These are phyloP conservation scores for Incumbomyces lentus DNA, from an alignment of 2,329 filamentous ascomycete species.

Conservation along the genomic window DNA sequence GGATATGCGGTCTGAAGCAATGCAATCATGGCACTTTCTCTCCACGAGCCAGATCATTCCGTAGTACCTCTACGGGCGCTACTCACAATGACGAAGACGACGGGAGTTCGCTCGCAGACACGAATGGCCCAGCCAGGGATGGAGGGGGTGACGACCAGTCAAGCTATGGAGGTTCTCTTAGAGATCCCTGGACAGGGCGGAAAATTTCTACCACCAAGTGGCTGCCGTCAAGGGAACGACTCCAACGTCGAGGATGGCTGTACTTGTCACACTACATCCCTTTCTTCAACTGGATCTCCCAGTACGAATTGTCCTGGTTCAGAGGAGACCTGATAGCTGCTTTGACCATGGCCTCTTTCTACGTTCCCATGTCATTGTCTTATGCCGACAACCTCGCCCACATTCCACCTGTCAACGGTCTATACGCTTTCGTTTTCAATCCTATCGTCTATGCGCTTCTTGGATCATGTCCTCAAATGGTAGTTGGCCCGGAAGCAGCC, in stretches of 20 bases:
- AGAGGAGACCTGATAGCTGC: constrained; percentile 80
- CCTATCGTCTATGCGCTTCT: constrained; percentile 84
- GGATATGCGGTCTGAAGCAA: constrained; percentile 30
- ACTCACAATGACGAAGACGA: constrained; percentile 17
- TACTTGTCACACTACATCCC: constrained; percentile 92
- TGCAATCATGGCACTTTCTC: constrained; percentile 72
- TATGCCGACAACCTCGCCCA: constrained; percentile 87
- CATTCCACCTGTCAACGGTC: constrained; percentile 81
- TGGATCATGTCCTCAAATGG: constrained; percentile 84
- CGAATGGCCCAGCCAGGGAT: constrained; percentile 14
- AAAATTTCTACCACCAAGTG: constrained; percentile 59
- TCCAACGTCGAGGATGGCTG: constrained; percentile 65
- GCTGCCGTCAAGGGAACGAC: constrained; percentile 61
- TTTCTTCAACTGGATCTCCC: constrained; percentile 76
- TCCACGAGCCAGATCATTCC: constrained; percentile 48
- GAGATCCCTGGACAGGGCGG: constrained; percentile 33
- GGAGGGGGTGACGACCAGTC: constrained; percentile 25
- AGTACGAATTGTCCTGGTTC: constrained; percentile 74
- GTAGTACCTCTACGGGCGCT: constrained; percentile 28
- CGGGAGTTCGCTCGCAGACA: constrained; percentile 19
- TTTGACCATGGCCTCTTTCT: constrained; percentile 95
- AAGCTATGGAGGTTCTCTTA: constrained; percentile 32
- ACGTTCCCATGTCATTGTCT: constrained; percentile 92
- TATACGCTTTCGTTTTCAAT: constrained; percentile 90
- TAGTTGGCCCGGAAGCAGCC: constrained; percentile 89